Evolutionary conservation across 441 rosid genomes (phyloP).

Genomic region (California macrophylla): DNA sequence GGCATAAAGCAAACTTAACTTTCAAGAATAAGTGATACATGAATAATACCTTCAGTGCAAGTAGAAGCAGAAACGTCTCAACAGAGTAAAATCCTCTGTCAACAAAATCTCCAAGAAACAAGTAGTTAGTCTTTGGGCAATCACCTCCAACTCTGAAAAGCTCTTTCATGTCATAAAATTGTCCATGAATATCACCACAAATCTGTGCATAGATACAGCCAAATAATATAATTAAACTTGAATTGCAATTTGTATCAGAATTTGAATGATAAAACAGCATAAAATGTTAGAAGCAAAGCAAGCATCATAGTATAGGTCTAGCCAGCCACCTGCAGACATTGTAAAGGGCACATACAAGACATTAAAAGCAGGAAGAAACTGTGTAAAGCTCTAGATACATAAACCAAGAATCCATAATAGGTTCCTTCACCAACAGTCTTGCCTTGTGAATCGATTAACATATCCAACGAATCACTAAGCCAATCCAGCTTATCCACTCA

Average conservation of each 20-base stretch:
- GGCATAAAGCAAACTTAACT: not conserved
- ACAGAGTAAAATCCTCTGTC: slow-evolving; percentile 88
- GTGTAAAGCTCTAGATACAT: not conserved
- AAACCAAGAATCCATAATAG: not conserved
- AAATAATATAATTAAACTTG: slow-evolving; percentile 10
- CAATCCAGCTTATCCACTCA: not conserved
- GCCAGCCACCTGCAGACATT: too few relatives aligned
- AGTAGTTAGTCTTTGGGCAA: slow-evolving; percentile 82
- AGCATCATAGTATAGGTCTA: too few relatives aligned
- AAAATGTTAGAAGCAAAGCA: too few relatives aligned
- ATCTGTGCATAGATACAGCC: slow-evolving; percentile 33
- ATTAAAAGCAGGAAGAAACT: not conserved
- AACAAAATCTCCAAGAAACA: slow-evolving; percentile 94
- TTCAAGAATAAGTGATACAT: slow-evolving; percentile 5
- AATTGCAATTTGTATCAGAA: slow-evolving; percentile 1
- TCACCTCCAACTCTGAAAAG: slow-evolving; percentile 87
- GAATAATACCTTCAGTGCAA: slow-evolving; percentile 71
- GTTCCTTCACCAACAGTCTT: not conserved
- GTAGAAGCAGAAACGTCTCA: slow-evolving; percentile 79
- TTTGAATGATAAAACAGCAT: too few relatives aligned
- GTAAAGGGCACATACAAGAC: not conserved
- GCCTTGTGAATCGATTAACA: not conserved
- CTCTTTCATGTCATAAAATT: slow-evolving; percentile 91
- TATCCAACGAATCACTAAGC: not conserved
- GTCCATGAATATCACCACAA: slow-evolving; percentile 93